A percentile compares a stretch with the other conserved stretches of the same genome.
These are phyloP conservation scores for Claviceps quebecensis DNA, from an alignment of 2,329 filamentous ascomycete species.

Conservation along the genomic window DNA sequence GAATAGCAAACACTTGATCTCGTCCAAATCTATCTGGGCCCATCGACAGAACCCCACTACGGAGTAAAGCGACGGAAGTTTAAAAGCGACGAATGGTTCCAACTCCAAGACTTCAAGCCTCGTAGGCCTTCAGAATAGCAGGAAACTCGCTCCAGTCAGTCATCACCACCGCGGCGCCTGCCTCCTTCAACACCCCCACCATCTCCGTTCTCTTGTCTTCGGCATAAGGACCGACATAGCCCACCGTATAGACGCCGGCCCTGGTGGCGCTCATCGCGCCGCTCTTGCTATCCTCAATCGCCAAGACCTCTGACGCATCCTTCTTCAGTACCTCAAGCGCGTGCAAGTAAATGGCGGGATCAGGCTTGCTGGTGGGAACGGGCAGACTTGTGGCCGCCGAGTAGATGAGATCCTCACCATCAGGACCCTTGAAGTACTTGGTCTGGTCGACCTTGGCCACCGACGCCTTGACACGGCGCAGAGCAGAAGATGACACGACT, in stretches of 20 bases:
- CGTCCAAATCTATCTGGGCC: too few species aligned
- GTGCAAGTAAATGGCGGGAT: slow-evolving; percentile 75
- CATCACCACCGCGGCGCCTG: slow-evolving; percentile 51
- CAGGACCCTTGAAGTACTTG: slow-evolving; percentile 49
- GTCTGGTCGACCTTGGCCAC: slow-evolving; percentile 68
- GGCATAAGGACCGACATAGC: slow-evolving; percentile 70
- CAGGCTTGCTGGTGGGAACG: slow-evolving; percentile 76
- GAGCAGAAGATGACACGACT: slow-evolving; percentile 69
- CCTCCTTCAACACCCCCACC: slow-evolving; percentile 43
- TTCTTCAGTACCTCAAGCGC: slow-evolving; percentile 62
- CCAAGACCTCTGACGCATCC: slow-evolving; percentile 56
- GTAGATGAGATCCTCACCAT: slow-evolving; percentile 55
- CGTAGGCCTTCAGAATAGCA: slow-evolving; percentile 29
- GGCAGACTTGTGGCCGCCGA: slow-evolving; percentile 67
- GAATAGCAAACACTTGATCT: too few species aligned
- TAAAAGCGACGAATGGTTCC: too few species aligned
- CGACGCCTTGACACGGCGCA: slow-evolving; percentile 62
- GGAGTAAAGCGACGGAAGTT: not conserved
- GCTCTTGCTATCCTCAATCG: slow-evolving; percentile 80
- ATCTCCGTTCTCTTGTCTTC: slow-evolving; percentile 49
- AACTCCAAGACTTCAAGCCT: slow-evolving; percentile 15
- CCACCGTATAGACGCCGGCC: slow-evolving; percentile 68
- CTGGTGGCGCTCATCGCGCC: slow-evolving; percentile 61
- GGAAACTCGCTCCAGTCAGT: slow-evolving; percentile 44
- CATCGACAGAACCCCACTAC: too few species aligned